phyloP scores from a whole-genome alignment of 805 yeast genomes.

The Wickerhamomyces bovis region DNA sequence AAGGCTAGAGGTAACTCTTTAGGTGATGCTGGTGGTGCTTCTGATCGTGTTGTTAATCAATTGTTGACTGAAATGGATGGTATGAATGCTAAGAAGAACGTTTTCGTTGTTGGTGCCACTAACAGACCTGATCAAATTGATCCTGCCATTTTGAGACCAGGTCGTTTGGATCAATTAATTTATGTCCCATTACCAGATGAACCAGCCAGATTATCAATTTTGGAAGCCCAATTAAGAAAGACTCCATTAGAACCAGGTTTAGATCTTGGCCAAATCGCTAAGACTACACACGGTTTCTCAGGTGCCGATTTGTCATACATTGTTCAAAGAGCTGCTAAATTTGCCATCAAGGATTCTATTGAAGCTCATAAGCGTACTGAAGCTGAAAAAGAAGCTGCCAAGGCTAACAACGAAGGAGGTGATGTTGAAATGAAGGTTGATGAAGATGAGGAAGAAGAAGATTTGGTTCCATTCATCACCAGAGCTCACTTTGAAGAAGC shows the following conservation, averaged over 20 bases:
- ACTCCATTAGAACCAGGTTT: conserved; percentile 98
- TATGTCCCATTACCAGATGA: conserved; percentile 99
- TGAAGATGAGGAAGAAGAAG: conserved; percentile 51
- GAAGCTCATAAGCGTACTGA: conserved; percentile 62
- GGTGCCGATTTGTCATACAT: conserved; percentile 98
- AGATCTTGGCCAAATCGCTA: conserved; percentile 82
- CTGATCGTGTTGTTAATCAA: conserved; percentile 94
- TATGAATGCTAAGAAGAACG: conserved; percentile 99
- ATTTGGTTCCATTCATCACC: conserved; percentile 93
- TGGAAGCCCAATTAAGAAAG: conserved; percentile 94
- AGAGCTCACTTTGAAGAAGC: conserved; percentile 97
- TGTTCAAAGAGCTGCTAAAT: conserved; percentile 98
- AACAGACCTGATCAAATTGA: conserved; percentile 99
- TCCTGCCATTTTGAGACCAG: conserved; percentile 97
- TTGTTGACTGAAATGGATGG: conserved; percentile 98
- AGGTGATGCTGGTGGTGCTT: conserved; percentile 96
- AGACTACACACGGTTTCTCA: conserved; percentile 93
- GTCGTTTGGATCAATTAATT: conserved; percentile 96
- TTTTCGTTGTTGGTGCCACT: conserved; percentile 98
- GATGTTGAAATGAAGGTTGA: conserved; percentile 43
- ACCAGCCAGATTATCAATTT: conserved; percentile 84
- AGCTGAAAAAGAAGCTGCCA: conserved; percentile 38
- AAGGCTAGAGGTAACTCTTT: conserved; percentile 89
- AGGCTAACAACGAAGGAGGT: conserved; percentile 36
- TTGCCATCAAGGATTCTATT: conserved; percentile 95